Base-by-base conservation (phyloP, 1,139 yeast species). In the Yamadazyma mexicana region DNA sequence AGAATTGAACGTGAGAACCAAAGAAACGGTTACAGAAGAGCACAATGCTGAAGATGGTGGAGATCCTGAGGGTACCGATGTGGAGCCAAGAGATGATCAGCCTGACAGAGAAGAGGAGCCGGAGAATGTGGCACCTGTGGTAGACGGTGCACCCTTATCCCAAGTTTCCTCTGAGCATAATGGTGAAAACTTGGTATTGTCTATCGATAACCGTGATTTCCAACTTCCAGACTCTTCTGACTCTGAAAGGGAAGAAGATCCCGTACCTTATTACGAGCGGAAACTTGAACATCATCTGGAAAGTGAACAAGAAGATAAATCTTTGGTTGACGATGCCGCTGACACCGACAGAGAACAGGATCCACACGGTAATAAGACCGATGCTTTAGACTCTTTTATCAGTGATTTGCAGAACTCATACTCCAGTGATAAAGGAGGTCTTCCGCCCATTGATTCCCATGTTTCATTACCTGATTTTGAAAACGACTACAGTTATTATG, bases 321-420 rank as follows among this genome's bases (percentile, higher is more conserved):
- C 11, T 17, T 37, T 31, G 6, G 34, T 16, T 17, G 39, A 35
- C 5, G 26, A n/a, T 10, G 30, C 29, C 25, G 37, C n/a, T 24
- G 27, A 24, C 17, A 5, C 14, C 9, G 35, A 33, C 14, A 25
- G 33, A 10, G 32, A 35, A 16, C 20, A 12, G 22, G 27, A 31
- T 6, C 10, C 27, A 2, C 16, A 23, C 9, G 26, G 35, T 8
- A 29, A 34, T 3, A 29, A 40, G 11, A 34, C 37, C 3, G 66
- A 59, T 34, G 63, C 65, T 2, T 51, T 66, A 33, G 75, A 69
- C 40, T 59, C 69, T 3, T 52, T 69, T 27, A 67, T 70, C 10
- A 56, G 61, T 42, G 74, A 69, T 42, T 52, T 69, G 27, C 63
- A 59, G 40, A 51, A 52, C 34, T 58, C 67, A 1, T 34, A 42